phyloP scores from a whole-genome alignment of 2,329 filamentous ascomycete species.

The Penicillium nordicum region DNA sequence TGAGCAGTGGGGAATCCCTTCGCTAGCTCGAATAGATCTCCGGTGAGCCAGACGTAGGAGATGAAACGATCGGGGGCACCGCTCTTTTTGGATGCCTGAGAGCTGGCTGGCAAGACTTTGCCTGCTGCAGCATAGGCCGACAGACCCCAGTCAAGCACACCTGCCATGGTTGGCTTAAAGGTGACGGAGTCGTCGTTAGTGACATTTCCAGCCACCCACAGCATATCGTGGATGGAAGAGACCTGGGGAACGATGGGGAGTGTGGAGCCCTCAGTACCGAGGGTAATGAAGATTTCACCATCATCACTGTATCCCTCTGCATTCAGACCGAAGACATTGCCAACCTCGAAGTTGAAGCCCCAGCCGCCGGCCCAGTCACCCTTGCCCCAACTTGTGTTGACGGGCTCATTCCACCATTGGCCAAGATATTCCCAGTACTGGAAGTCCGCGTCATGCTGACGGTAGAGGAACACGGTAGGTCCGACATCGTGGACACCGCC shows the following conservation, averaged over 20 bases:
- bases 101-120: conserved; percentile 15
- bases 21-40: conserved; percentile 10
- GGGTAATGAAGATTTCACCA: conserved; percentile 15
- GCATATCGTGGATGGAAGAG: conserved; percentile 18
- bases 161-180: conserved; percentile 19
- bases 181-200: conserved; percentile 4
- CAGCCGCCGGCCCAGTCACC: conserved; percentile 20
- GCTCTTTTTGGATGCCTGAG: conserved; percentile 13
- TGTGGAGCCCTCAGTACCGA: conserved; percentile 17
- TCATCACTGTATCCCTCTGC: conserved; percentile 15
- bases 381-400: conserved; percentile 19
- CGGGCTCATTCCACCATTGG: conserved; percentile 19
- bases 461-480: conserved; percentile 18
- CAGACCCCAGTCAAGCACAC: conserved; percentile 20
- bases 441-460: conserved; percentile 14
- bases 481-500: conserved; percentile 17
- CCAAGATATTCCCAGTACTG: conserved; percentile 22
- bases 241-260: conserved; percentile 10
- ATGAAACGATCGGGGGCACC: conserved; percentile 18
- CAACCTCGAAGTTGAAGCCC: conserved; percentile 22
- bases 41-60: conserved; percentile 18
- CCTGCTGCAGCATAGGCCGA: conserved; percentile 19
- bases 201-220: conserved; percentile 16
- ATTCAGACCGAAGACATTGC: conserved; percentile 15
- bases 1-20: conserved; percentile 14